These are phyloP conservation scores for Prillingera fragicola DNA, from an alignment of 1,284 basidiomycete genomes.

Conservation along the genomic window DNA sequence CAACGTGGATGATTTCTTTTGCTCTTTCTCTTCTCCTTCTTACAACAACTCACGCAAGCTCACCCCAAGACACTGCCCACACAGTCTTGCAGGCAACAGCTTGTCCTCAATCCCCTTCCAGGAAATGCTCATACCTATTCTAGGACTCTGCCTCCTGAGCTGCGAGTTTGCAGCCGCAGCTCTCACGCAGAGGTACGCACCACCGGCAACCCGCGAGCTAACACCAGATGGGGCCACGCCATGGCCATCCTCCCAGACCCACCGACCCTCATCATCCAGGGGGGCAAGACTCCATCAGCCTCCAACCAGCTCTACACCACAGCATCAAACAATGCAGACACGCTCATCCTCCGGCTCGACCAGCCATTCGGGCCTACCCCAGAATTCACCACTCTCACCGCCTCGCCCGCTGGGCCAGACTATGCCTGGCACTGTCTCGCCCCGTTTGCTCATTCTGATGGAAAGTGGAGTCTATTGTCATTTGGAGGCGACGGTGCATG, in stretches of 20 bases:
- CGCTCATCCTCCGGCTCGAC: constrained; percentile 63
- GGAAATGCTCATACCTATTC: not conserved
- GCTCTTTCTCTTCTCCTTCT: not conserved
- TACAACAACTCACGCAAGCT: not conserved
- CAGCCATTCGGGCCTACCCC: constrained; percentile 54
- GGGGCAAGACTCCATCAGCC: constrained; percentile 67
- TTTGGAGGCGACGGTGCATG: constrained; percentile 68
- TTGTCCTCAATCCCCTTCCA: not conserved
- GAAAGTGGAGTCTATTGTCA: constrained; percentile 50
- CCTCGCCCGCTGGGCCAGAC: constrained; percentile 53
- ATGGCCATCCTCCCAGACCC: constrained; percentile 54
- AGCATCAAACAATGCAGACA: constrained; percentile 65
- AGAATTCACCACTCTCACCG: constrained; percentile 38
- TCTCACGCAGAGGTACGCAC: too few relatives aligned
- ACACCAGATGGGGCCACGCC: constrained; percentile 72
- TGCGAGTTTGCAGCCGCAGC: not conserved
- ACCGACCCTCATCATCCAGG: constrained; percentile 63
- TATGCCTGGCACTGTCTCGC: constrained; percentile 77
- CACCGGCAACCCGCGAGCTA: not conserved
- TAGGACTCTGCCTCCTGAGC: not conserved
- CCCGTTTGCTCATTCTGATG: constrained; percentile 54
- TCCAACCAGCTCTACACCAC: constrained; percentile 65
- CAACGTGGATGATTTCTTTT: not conserved
- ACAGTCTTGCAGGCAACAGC: not conserved
- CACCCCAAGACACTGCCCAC: not conserved